These are phyloP conservation scores for Globisporangium polare DNA, from an alignment of 352 stramenopile genomes.

Conservation along the genomic window DNA sequence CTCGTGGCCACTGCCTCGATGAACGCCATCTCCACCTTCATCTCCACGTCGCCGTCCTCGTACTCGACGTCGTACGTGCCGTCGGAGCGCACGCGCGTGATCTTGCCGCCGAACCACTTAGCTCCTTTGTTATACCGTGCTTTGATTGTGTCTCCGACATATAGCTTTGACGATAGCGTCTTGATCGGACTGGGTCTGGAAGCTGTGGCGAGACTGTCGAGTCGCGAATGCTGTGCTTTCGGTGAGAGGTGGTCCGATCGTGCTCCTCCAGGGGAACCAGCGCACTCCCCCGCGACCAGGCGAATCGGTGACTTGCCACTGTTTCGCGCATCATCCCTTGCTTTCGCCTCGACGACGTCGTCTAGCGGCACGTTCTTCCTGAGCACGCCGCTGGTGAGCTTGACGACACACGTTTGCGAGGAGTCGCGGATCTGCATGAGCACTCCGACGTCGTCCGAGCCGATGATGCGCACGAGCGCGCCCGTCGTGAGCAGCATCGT, in stretches of 20 bases:
- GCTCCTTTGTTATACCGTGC: slow-evolving; percentile 31
- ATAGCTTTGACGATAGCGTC: neutral
- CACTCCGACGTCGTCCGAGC: slow-evolving; percentile 47
- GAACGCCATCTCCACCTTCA: slow-evolving; percentile 23
- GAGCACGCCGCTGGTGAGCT: slow-evolving; percentile 57
- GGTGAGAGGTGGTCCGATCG: neutral
- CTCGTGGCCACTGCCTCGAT: slow-evolving; percentile 19
- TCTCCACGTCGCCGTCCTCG: slow-evolving; percentile 51
- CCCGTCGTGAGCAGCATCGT: slow-evolving; percentile 48
- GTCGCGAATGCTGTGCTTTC: slow-evolving; percentile 12
- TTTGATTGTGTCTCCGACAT: slow-evolving; percentile 21
- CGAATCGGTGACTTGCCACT: slow-evolving; percentile 45
- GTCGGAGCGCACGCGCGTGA: slow-evolving; percentile 50
- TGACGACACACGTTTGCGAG: slow-evolving; percentile 64
- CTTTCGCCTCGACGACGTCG: slow-evolving; percentile 45
- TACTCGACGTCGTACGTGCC: slow-evolving; percentile 68
- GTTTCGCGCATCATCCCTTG: slow-evolving; percentile 30
- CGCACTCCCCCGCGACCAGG: slow-evolving; percentile 14
- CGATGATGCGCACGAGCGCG: slow-evolving; percentile 51
- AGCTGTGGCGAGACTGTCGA: neutral
- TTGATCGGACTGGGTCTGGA: neutral
- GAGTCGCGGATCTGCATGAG: slow-evolving; percentile 61
- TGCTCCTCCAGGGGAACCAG: neutral
- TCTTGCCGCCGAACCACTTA: slow-evolving; percentile 58
- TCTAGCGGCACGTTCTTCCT: slow-evolving; percentile 66